Evolutionary conservation across 208 protist species (phyloP), one percentile per base, ranked within the genome.

Genomic region (Acanthamoeba royreba): DNA sequence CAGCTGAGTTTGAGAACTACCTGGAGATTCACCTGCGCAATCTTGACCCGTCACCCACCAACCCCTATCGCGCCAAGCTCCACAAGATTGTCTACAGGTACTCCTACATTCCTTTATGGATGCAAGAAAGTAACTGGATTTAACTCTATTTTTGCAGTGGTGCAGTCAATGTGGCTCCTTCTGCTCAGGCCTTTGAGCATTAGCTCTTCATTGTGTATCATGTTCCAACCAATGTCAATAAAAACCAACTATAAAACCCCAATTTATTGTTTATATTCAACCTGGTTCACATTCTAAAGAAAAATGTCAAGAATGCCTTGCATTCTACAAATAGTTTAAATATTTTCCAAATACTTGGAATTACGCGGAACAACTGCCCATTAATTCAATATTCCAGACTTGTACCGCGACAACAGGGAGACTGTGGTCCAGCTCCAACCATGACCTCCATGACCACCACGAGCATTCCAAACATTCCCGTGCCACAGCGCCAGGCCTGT

Each of bases 1-100:
- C 92, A 9, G 92, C 93, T 31, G 94, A 94, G 33, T 95, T 95
- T 40, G 47, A 61, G 40, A 95, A 95, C 69, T 95, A 89, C 69
- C 49, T 95, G 22, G 94, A 95, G 46, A 94, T 95, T 43, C 93
- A 87, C 38, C 83, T 95, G 22, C 63, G 63, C 1, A 74, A 74
- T 38, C 63, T 74, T 38, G 43, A 74, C 63, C 63, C 63, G 22
- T 35, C 63, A 38, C 63, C 63, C 63, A 43, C n/a, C 63, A 74
- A 74, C 33, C 63, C 63, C 63, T 74, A 74, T 38, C 63, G 63
- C 35, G 8, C 38, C 35, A 74, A 74, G 63, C 63, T 74, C 17
- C 63, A 74, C 63, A 74, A 74, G 63, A 74, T 74, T 38, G 63
- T 74, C 5, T 74, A 74, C 63, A 74, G 53, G 53, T 61, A n/a